Conservation (phyloP, 2,329 filamentous ascomycete genomes). For the Fusarium caatingaense region DNA sequence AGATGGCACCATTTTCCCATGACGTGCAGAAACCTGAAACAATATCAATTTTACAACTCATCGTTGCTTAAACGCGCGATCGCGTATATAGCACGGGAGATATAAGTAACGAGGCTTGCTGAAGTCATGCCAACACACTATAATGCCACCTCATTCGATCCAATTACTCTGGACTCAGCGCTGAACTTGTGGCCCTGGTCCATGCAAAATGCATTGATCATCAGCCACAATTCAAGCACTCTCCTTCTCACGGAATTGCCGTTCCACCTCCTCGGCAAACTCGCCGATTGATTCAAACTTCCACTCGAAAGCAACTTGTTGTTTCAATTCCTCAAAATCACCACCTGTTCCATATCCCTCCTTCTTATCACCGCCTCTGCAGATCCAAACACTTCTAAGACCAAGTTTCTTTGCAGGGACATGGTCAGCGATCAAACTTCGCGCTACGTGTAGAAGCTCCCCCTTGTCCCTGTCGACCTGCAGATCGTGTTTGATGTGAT, state of each 20-base stretch:
- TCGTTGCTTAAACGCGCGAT: neutral
- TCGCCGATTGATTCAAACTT: slow-evolving; percentile 15
- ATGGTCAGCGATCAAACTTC: slow-evolving; percentile 28
- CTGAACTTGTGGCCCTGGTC: neutral
- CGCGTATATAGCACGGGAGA: neutral
- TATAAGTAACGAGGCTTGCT: neutral
- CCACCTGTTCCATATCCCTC: slow-evolving; percentile 13
- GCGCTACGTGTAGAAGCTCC: slow-evolving; percentile 21
- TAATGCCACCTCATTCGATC: neutral
- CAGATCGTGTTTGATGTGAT: slow-evolving; percentile 4
- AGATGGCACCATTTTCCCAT: neutral
- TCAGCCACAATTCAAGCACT: neutral
- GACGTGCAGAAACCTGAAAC: slow-evolving; percentile 10
- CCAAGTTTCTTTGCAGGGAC: slow-evolving; percentile 13
- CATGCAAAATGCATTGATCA: neutral
- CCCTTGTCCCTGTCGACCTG: slow-evolving; percentile 7
- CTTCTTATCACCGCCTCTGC: slow-evolving; percentile 10
- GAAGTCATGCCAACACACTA: neutral
- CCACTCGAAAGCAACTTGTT: slow-evolving; percentile 18
- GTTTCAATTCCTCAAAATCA: slow-evolving; percentile 14
- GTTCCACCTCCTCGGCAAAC: slow-evolving; percentile 22
- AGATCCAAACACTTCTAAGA: slow-evolving; percentile 18
- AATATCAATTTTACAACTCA: neutral
- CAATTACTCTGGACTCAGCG: neutral
- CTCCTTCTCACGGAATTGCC: slow-evolving; percentile 12